Conservation (phyloP, 371 early-diverging fungal species). For the Mucor lusitanicus region DNA sequence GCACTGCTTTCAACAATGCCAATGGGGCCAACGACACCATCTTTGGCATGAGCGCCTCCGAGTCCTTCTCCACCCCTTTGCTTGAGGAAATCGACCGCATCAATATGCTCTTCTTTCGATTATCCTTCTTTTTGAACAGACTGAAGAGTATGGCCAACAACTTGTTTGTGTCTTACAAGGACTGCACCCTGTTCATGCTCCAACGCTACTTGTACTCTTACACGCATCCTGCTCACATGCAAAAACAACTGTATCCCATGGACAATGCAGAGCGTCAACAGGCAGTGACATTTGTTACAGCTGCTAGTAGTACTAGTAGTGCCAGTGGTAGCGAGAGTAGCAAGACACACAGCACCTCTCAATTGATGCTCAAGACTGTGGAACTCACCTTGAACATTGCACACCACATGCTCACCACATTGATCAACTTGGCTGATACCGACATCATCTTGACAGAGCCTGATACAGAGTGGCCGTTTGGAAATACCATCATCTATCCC, state of each 20-base stretch:
- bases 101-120: slow-evolving; percentile 35
- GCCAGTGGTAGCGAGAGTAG: too few relatives aligned
- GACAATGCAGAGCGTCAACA: slow-evolving; percentile 33
- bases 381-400: slow-evolving; percentile 3
- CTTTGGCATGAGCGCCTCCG: slow-evolving; percentile 30
- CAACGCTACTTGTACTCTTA: slow-evolving; percentile 46
- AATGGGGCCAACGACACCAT: slow-evolving; percentile 27
- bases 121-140: slow-evolving; percentile 26
- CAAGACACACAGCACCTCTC: not conserved
- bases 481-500: slow-evolving; percentile 35
- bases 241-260: slow-evolving; percentile 43
- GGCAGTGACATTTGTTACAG: slow-evolving; percentile 18
- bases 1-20: slow-evolving; percentile 32
- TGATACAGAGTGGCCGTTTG: slow-evolving; percentile 38
- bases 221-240: slow-evolving; percentile 47
- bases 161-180: slow-evolving; percentile 37
- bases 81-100: slow-evolving; percentile 43
- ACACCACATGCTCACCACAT: slow-evolving; percentile 16
- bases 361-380: slow-evolving; percentile 14
- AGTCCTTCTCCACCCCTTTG: slow-evolving; percentile 38
- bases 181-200: slow-evolving; percentile 33
- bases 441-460: slow-evolving; percentile 17
- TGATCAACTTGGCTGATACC: slow-evolving; percentile 28
- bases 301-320: too few relatives aligned
- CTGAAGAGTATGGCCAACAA: slow-evolving; percentile 23